phyloP scores from a whole-genome alignment of 306 rosid genomes.

The Crotalaria pallida region DNA sequence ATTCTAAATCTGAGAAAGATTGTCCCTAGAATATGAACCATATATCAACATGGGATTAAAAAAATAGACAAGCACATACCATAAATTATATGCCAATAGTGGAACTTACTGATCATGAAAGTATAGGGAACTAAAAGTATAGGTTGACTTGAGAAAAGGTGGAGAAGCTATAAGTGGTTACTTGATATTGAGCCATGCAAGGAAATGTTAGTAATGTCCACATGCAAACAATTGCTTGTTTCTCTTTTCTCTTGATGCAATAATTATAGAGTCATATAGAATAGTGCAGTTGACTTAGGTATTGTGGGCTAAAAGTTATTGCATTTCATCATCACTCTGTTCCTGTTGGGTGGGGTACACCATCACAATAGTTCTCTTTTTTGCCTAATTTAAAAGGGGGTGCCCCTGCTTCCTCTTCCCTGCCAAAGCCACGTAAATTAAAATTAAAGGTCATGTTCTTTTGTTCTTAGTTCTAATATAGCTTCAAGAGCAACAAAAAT shows the following conservation, averaged over 20 bases:
- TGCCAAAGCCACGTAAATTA: constrained; percentile 29
- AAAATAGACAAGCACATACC: constrained; percentile 21
- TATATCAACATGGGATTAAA: constrained; percentile 9
- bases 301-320: constrained; percentile 42
- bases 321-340: constrained; percentile 54
- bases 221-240: constrained; percentile 34
- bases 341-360: constrained; percentile 56
- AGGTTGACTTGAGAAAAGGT: constrained; percentile 34
- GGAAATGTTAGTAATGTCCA: constrained; percentile 34
- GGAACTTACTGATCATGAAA: constrained; percentile 17
- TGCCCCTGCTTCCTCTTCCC: constrained; percentile 14
- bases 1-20: background rate
- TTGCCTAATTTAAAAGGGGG: constrained; percentile 35
- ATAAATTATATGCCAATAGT: constrained; percentile 20
- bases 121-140: constrained; percentile 16
- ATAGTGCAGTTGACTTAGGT: constrained; percentile 59
- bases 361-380: constrained; percentile 31
- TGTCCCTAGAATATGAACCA: background rate
- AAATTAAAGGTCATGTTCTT: constrained; percentile 11
- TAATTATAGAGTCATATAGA: constrained; percentile 27
- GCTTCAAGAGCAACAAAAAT: constrained; percentile 5
- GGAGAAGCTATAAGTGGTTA: constrained; percentile 31
- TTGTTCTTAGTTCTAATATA: constrained; percentile 9
- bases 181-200: constrained; percentile 59
- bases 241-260: constrained; percentile 28